Evolutionary conservation across 2,329 filamentous ascomycete species (phyloP).

Genomic region (Fusarium tanahbumbuense): DNA sequence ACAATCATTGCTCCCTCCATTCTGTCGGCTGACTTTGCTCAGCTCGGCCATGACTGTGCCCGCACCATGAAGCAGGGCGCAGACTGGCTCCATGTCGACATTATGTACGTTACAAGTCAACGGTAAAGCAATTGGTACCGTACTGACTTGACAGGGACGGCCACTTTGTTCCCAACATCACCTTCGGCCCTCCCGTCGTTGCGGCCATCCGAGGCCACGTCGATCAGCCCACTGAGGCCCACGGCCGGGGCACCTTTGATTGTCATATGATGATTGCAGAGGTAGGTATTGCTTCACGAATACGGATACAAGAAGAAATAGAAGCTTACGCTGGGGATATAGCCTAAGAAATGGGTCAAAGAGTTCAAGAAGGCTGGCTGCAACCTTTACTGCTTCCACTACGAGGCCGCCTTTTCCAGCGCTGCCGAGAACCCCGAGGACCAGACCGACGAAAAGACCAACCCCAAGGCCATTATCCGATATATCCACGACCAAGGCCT

Average conservation of each 20-base stretch:
- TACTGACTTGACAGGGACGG: constrained; percentile 76
- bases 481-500: constrained; percentile 92
- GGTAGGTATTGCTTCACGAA: constrained; percentile 61
- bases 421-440: constrained; percentile 83
- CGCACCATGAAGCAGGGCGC: constrained; percentile 87
- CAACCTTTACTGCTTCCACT: constrained; percentile 99
- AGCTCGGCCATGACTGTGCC: constrained; percentile 86
- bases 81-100: constrained; percentile 95
- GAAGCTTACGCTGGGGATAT: constrained; percentile 30
- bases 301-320: neutral
- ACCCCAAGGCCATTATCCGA: constrained; percentile 83
- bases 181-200: constrained; percentile 94
- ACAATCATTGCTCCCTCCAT: constrained; percentile 99
- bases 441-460: constrained; percentile 77
- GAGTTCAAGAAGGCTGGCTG: constrained; percentile 94
- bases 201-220: constrained; percentile 93
- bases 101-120: constrained; percentile 67
- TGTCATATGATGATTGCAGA: constrained; percentile 99
- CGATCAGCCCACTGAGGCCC: constrained; percentile 73
- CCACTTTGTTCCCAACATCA: constrained; percentile 98
- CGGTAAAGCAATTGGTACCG: neutral
- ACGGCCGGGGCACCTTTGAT: constrained; percentile 93
- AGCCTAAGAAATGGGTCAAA: constrained; percentile 98
- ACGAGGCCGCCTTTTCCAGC: constrained; percentile 92
- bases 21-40: constrained; percentile 93